These are phyloP conservation scores for Cardamine occulta DNA, from an alignment of 345 rosid genomes.

Conservation along the genomic window DNA sequence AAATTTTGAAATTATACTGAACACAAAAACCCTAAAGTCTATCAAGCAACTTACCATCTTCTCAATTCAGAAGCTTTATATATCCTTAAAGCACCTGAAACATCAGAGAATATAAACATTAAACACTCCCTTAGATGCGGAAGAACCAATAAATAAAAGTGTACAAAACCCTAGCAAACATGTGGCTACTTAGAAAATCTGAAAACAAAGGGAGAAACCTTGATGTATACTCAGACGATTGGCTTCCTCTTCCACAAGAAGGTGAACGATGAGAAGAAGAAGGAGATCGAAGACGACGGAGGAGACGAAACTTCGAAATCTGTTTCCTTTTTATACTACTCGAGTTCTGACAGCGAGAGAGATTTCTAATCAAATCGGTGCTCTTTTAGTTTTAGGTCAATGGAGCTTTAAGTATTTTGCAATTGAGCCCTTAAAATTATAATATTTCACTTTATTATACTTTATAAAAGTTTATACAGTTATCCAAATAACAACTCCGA, in stretches of 20 bases:
- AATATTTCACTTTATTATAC: no score
- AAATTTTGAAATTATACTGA: background rate
- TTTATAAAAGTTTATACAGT: no score
- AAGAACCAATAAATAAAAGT: background rate
- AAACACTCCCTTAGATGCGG: background rate
- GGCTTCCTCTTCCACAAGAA: background rate
- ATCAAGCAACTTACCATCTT: slow-evolving; percentile 40
- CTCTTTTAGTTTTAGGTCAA: slow-evolving; percentile 32
- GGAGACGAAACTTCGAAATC: slow-evolving; percentile 27
- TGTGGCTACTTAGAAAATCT: background rate
- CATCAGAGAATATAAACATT: background rate
- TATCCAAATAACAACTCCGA: slow-evolving; percentile 43
- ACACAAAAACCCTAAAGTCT: background rate
- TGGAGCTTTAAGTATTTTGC: background rate
- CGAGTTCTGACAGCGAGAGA: background rate
- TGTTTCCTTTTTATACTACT: slow-evolving; percentile 1
- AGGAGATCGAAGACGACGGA: slow-evolving; percentile 26
- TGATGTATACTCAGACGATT: background rate
- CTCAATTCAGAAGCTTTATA: background rate
- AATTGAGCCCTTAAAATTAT: no score
- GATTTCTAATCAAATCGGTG: background rate
- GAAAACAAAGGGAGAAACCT: slow-evolving; percentile 23
- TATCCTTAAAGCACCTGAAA: slow-evolving; percentile 30
- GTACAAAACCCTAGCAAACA: slow-evolving; percentile 27
- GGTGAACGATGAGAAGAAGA: background rate